Evolutionary conservation across 768 basidiomycete genomes (phyloP), one percentile per base, ranked within the genome.

Genomic region (Leccinum longicurvipes): DNA sequence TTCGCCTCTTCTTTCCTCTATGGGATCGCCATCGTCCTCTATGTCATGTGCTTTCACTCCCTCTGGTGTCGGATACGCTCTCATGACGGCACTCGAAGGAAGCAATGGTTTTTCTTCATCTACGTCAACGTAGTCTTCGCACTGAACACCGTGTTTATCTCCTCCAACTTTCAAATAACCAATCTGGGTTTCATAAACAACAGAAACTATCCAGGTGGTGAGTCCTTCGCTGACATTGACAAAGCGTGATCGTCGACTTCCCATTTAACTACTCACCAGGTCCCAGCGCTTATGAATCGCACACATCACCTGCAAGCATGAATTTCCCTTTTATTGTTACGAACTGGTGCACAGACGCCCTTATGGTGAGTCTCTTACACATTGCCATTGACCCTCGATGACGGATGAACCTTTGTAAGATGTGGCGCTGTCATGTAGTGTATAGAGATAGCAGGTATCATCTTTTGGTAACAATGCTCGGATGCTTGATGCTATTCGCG

Each of bases 371-470:
- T n/a, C 34, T 36, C 34, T 17, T 1, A 45, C 12, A 36, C 21
- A 9, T 41, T 25, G n/a, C 31, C 39, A 24, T 17, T 36, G 34
- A 17, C 17, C 34, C 15, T 28, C 21, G 3, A 45, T 14, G 24
- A 15, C 32, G 23, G 21, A 39, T 42, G 34, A 11, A 66, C 47
- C 10, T 15, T 25, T n/a, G 0, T 31, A 51, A 71, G 70, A 60
- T 71, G 55, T 71, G 70, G 70, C 67, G 70, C 9, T 72, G 69
- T 46, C 53, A 66, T 11, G 66, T 71, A 42, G 69, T 71, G 24
- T 71, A 71, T 54, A 63, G 56, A 60, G 63, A 69, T 34, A 67
- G 67, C 56, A 60, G 7, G 25, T 58, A 63, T 10, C 54, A 65
- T 49, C 6, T 11, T 8, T 0, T 61, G 6, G 61, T 71, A 23